Conservation (phyloP, 495 filamentous ascomycete genomes). For the Penicillium samsonianum region DNA sequence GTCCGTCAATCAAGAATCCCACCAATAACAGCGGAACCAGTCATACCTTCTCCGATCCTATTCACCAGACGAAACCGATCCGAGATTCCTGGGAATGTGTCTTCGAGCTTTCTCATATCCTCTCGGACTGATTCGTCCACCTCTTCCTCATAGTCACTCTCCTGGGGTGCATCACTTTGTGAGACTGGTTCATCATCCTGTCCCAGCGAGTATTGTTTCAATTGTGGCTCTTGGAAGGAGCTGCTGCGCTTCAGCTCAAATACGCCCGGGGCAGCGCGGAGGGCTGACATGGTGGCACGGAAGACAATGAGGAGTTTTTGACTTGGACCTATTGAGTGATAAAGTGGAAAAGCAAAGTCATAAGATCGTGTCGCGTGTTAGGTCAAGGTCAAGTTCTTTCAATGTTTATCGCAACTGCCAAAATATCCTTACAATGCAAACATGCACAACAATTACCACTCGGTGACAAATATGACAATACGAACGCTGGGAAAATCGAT, state of each 20-base stretch:
- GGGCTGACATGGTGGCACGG: constrained; percentile 30
- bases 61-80: constrained; percentile 87
- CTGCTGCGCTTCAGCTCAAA: constrained; percentile 29
- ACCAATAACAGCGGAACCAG: neutral
- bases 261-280: constrained; percentile 28
- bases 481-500: neutral
- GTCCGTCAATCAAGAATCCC: constrained; percentile 11
- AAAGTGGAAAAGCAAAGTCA: neutral
- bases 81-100: constrained; percentile 79
- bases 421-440: constrained; percentile 5
- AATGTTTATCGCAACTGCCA: constrained; percentile 2
- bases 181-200: constrained; percentile 35
- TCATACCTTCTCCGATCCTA: constrained; percentile 88
- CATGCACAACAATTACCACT: constrained; percentile 4
- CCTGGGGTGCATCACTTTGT: constrained; percentile 27
- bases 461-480: constrained; percentile 9
- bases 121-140: constrained; percentile 72
- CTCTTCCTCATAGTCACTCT: constrained; percentile 42
- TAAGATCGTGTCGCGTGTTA: neutral
- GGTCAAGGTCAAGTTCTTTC: constrained; percentile 1
- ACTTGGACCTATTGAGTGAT: no score
- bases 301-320: neutral
- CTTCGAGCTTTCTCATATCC: constrained; percentile 84
- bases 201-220: constrained; percentile 23
- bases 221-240: constrained; percentile 16